phyloP scores from a whole-genome alignment of 2,329 filamentous ascomycete genomes.

The Aureobasidium zeae region DNA sequence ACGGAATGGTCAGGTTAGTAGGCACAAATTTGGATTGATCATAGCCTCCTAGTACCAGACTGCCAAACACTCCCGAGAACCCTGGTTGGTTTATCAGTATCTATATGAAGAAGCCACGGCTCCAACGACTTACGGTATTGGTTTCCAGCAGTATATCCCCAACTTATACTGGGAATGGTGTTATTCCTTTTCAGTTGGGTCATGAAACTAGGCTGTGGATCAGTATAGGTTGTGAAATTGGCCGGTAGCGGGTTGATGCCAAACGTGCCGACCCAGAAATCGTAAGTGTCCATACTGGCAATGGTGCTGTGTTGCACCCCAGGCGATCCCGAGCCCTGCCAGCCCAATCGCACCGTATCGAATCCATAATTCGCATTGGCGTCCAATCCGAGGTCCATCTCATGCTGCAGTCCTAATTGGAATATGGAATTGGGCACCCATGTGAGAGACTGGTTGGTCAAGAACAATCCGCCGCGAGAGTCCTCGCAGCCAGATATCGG shows the following conservation, averaged over 20 bases:
- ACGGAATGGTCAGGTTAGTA: conserved; percentile 26
- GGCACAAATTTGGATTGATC: conserved; percentile 29
- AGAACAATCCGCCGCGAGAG: conserved; percentile 35
- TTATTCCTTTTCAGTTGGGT: conserved; percentile 25
- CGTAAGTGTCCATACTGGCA: conserved; percentile 19
- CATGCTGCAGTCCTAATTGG: conserved; percentile 45
- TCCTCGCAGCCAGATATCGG: conserved; percentile 25
- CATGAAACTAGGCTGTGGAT: conserved; percentile 30
- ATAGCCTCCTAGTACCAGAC: conserved; percentile 33
- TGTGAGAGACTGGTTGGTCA: conserved; percentile 44
- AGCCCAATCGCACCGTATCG: conserved; percentile 29
- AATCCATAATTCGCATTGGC: conserved; percentile 25
- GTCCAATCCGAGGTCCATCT: conserved; percentile 42
- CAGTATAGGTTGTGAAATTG: conserved; percentile 29
- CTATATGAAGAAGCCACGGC: too few relatives aligned
- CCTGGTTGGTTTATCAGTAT: conserved; percentile 13
- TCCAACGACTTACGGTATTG: conserved; percentile 24
- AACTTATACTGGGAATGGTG: conserved; percentile 29
- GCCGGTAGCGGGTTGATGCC: conserved; percentile 29
- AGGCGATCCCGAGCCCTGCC: conserved; percentile 27
- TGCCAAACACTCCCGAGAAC: conserved; percentile 29
- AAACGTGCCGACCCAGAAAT: conserved; percentile 29
- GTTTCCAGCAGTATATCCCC: conserved; percentile 32
- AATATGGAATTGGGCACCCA: conserved; percentile 55
- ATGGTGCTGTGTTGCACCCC: conserved; percentile 24